Evolutionary conservation across 768 basidiomycete genomes (phyloP).

Genomic region (Lanmaoa rubissima): DNA sequence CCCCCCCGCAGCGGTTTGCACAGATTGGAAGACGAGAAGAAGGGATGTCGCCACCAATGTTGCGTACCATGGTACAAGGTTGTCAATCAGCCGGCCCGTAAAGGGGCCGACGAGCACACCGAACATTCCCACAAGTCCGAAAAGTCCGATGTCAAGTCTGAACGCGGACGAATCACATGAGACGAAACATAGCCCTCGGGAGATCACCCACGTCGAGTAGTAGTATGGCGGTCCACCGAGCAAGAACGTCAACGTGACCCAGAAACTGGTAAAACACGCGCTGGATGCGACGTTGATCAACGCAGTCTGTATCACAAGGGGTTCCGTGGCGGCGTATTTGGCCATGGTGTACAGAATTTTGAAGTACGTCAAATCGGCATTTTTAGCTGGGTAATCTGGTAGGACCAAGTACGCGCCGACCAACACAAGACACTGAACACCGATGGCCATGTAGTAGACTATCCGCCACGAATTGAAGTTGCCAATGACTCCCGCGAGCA

Average conservation of each 20-base stretch:
- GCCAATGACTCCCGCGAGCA: slow-evolving; percentile 72
- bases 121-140: slow-evolving; percentile 70
- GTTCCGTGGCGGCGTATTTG: slow-evolving; percentile 74
- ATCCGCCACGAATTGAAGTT: slow-evolving; percentile 70
- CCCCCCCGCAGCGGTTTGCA: slow-evolving; percentile 71
- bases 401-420: slow-evolving; percentile 59
- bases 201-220: slow-evolving; percentile 58
- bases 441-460: slow-evolving; percentile 77
- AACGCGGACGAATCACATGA: background rate
- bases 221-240: slow-evolving; percentile 74
- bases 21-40: slow-evolving; percentile 51
- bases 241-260: slow-evolving; percentile 81
- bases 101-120: slow-evolving; percentile 71
- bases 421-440: slow-evolving; percentile 60
- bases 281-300: slow-evolving; percentile 59
- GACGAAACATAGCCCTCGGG: background rate
- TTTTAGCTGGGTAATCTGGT: slow-evolving; percentile 86
- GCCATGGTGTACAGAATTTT: slow-evolving; percentile 75
- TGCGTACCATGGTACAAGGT: slow-evolving; percentile 74
- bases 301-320: slow-evolving; percentile 66
- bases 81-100: slow-evolving; percentile 66
- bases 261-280: slow-evolving; percentile 60
- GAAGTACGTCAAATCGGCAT: slow-evolving; percentile 59
- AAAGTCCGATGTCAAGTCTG: slow-evolving; percentile 63
- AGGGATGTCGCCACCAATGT: slow-evolving; percentile 53